These are phyloP conservation scores for Chondrus crispus DNA, from an alignment of 23 red algal genomes.

Conservation along the genomic window DNA sequence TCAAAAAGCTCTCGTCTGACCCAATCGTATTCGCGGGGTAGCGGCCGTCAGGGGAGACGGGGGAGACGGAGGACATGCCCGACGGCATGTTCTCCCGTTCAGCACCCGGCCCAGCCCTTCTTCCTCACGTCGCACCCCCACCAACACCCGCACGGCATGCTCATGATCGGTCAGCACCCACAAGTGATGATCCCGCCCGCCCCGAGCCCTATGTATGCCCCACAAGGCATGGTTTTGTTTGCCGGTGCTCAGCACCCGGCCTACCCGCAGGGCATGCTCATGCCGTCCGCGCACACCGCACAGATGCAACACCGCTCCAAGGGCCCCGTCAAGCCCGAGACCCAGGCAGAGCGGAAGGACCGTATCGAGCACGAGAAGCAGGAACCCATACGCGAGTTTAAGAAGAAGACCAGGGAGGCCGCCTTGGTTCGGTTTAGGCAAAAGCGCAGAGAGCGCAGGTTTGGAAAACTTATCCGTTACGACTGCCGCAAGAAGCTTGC, in stretches of 20 bases:
- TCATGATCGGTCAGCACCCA: slow-evolving; percentile 27
- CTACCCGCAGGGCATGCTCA: slow-evolving; percentile 19
- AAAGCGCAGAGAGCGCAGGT: slow-evolving; percentile 82
- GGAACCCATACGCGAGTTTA: slow-evolving; percentile 77
- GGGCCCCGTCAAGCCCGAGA: slow-evolving; percentile 36
- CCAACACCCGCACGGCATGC: slow-evolving; percentile 28
- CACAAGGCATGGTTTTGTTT: slow-evolving; percentile 59
- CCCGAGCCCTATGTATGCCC: slow-evolving; percentile 31
- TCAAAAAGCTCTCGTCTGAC: neutral
- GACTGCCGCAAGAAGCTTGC: slow-evolving; percentile 84
- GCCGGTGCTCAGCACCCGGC: slow-evolving; percentile 30
- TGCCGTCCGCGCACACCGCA: slow-evolving; percentile 8
- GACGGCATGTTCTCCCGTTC: slow-evolving; percentile 53
- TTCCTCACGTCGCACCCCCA: slow-evolving; percentile 28
- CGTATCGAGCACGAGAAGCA: slow-evolving; percentile 81
- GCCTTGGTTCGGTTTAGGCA: slow-evolving; percentile 89
- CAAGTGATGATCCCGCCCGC: slow-evolving; percentile 35
- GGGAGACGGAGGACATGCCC: slow-evolving; percentile 14
- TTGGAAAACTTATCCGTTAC: slow-evolving; percentile 85
- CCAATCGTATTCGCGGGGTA: slow-evolving; percentile 34
- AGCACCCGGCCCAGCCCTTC: slow-evolving; percentile 34
- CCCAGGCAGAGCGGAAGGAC: slow-evolving; percentile 22
- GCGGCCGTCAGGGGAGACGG: slow-evolving; percentile 53
- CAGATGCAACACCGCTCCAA: no score
- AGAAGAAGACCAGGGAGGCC: slow-evolving; percentile 89